A percentile compares a stretch with the other conserved stretches of the same genome.
Evolutionary conservation across 2,329 filamentous ascomycete genomes (phyloP).

Genomic region (Diaporthe helianthi): DNA sequence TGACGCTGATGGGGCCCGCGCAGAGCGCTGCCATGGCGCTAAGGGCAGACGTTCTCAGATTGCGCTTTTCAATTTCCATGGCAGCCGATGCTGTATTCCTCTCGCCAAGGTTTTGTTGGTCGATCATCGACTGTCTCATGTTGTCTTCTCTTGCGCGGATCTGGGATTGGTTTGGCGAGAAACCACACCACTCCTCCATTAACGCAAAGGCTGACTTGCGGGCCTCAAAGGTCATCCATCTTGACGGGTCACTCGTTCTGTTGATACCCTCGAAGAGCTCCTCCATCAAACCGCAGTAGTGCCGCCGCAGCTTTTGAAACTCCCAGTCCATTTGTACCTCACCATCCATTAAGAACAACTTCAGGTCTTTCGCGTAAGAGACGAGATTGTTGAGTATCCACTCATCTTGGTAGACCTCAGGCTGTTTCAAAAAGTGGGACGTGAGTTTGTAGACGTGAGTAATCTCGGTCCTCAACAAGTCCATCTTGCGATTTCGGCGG

Average conservation of each 20-base stretch:
- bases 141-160: constrained; percentile 83
- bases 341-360: constrained; percentile 92
- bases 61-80: constrained; percentile 96
- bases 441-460: constrained; percentile 96
- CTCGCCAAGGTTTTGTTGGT: constrained; percentile 78
- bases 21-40: constrained; percentile 96
- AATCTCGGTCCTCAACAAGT: constrained; percentile 88
- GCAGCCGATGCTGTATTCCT: constrained; percentile 82
- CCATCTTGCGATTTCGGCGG: constrained; percentile 81
- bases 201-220: constrained; percentile 93
- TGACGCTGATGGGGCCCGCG: constrained; percentile 83
- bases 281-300: constrained; percentile 94
- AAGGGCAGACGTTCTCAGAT: constrained; percentile 86
- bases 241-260: constrained; percentile 79
- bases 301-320: constrained; percentile 87
- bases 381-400: constrained; percentile 91
- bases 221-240: constrained; percentile 98
- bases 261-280: constrained; percentile 92
- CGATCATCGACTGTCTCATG: constrained; percentile 84
- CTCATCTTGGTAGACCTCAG: constrained; percentile 82
- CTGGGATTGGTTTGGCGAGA: constrained; percentile 87
- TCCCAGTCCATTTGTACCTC: constrained; percentile 95
- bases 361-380: constrained; percentile 88
- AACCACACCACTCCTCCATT: constrained; percentile 99
- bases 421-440: constrained; percentile 82